Conservation (phyloP, 1,139 yeast species). For the Nakaseomyces sp. region DNA sequence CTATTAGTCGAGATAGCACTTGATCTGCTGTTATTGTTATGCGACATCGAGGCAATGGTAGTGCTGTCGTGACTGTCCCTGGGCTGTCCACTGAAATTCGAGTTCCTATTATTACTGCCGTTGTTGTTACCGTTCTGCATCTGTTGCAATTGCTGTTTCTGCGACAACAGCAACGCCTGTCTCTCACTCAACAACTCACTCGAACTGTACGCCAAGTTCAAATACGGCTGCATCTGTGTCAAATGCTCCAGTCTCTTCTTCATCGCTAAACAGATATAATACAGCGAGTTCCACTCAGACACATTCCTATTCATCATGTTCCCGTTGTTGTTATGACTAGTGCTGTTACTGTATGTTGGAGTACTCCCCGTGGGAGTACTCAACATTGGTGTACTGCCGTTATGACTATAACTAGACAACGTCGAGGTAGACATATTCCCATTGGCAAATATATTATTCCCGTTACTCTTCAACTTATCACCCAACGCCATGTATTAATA, state of each 20-base stretch:
- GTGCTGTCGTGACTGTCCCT: slow-evolving; percentile 17
- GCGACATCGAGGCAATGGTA: background rate
- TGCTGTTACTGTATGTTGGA: background rate
- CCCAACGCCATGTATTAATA: background rate
- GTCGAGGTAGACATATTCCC: slow-evolving; percentile 1
- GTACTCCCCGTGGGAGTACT: background rate
- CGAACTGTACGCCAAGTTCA: slow-evolving; percentile 48
- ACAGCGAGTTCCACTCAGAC: slow-evolving; percentile 62
- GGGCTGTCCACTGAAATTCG: slow-evolving; percentile 1
- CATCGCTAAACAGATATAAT: slow-evolving; percentile 57
- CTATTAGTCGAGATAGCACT: slow-evolving; percentile 25
- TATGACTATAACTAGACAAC: background rate
- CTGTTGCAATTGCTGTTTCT: slow-evolving; percentile 29
- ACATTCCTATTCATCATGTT: slow-evolving; percentile 55
- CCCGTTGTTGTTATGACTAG: background rate
- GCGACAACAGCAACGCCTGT: slow-evolving; percentile 55
- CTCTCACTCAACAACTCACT: slow-evolving; percentile 66
- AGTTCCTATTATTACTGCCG: slow-evolving; percentile 7
- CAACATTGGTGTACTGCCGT: background rate
- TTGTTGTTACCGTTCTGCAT: slow-evolving; percentile 12
- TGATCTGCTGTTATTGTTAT: slow-evolving; percentile 16
- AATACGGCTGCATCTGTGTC: slow-evolving; percentile 65
- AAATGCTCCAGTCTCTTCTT: slow-evolving; percentile 51
- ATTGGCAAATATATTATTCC: background rate
- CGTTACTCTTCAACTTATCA: background rate